Conservation (phyloP, 805 yeast genomes). For the Candida oleophila region DNA sequence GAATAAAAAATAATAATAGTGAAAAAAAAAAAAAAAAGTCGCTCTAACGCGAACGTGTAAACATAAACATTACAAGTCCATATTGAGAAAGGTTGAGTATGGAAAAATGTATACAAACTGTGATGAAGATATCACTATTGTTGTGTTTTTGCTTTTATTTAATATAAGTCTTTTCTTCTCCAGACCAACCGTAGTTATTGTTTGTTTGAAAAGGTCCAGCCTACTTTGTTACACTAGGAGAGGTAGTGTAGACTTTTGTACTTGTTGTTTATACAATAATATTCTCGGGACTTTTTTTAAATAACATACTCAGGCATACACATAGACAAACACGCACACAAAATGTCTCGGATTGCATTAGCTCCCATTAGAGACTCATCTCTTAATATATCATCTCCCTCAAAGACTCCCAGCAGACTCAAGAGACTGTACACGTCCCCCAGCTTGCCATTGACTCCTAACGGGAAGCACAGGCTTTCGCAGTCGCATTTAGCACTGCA, state of each 20-base stretch:
- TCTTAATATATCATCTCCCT: constrained; percentile 24
- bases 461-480: not conserved
- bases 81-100: not conserved
- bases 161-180: not conserved
- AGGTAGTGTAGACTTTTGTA: no score
- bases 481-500: not conserved
- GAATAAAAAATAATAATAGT: not conserved
- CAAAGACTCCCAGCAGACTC: constrained; percentile 3
- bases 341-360: constrained; percentile 32
- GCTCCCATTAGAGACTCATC: constrained; percentile 34
- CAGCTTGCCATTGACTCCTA: constrained; percentile 2
- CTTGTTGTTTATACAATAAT: no score
- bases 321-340: not conserved
- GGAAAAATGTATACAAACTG: not conserved
- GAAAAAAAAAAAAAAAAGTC: not conserved
- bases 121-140: not conserved
- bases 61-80: not conserved
- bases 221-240: no score
- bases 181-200: not conserved
- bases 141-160: not conserved
- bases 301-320: no score
- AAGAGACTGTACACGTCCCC: not conserved
- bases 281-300: not conserved
- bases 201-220: not conserved
- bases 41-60: not conserved